Evolutionary conservation across 257 asterid genomes (phyloP), one percentile per base, ranked within the genome.

Genomic region (Solanum chmielewskii): DNA sequence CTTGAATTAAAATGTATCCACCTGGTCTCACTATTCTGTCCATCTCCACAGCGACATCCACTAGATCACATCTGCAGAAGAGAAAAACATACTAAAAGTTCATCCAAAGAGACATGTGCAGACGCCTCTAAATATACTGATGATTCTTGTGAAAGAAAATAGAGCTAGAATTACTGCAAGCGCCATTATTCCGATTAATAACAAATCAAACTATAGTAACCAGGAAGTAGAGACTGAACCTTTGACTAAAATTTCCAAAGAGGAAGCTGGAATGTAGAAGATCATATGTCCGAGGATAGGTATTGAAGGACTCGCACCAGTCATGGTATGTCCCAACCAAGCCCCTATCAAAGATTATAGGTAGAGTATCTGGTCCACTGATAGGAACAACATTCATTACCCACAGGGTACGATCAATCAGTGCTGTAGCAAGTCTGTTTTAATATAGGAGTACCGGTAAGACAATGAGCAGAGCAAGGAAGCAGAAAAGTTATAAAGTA

Each of bases 291-390:
- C 99, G 91, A 20, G 99, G 99, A 88, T 97, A 97, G 60, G 99
- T 95, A 90, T 90, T 96, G 39, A 96, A 91, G 45, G 98, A 93
- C 91, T 96, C 99, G 12, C 99, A 97, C 99, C 99, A 97, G 83
- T 97, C 99, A n/a, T 97, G 99, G 92, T 97, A 95, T 56, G 94
- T 88, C 44, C 99, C 99, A 31, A 97, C 90, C 86, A 97, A 92
- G 77, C 99, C 99, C 91, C 99, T 91, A 87, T 97, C 99, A 23
- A 90, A 96, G 73, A 97, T 94, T 84, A 93, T 88, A 0, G 98
- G 60, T 87, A 96, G 90, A 37, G 98, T 94, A 90, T 97, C 98
- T 2, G 93, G 94, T 85, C 88, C 95, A 35, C 94, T 91, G 76
- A 95, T 75, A 59, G 98, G 99, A 45, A 96, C 93, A 9, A 96